Conservation (phyloP, 2,329 filamentous ascomycete species). For the Aureobasidium sp. region DNA sequence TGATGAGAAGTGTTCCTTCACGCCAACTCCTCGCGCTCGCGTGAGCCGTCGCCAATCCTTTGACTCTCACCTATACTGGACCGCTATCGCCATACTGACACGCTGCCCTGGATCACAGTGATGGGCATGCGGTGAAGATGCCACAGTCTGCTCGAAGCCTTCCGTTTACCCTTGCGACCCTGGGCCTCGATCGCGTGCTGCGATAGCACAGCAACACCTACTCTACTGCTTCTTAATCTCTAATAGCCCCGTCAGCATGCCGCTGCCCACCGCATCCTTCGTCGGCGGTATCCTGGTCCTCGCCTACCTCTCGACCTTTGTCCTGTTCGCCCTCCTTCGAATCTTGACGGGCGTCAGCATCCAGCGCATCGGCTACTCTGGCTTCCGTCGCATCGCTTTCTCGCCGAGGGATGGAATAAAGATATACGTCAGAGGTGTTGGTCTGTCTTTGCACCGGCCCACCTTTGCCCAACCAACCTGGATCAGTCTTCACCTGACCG, state of each 20-base stretch:
- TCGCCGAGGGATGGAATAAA: conserved; percentile 80
- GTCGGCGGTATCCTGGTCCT: conserved; percentile 77
- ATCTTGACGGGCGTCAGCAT: conserved; percentile 92
- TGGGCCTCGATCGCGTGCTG: background rate
- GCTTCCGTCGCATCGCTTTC: conserved; percentile 82
- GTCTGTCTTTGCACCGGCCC: conserved; percentile 79
- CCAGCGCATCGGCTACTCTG: conserved; percentile 87
- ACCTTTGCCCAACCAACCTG: conserved; percentile 97
- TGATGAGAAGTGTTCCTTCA: background rate
- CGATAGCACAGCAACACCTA: conserved; percentile 1
- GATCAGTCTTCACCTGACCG: conserved; percentile 81
- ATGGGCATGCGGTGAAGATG: conserved; percentile 3
- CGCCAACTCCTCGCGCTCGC: background rate
- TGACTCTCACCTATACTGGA: background rate
- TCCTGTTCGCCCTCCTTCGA: conserved; percentile 84
- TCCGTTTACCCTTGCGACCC: background rate
- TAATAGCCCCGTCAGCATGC: conserved; percentile 26
- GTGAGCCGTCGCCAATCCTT: conserved; percentile 1
- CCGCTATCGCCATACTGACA: background rate
- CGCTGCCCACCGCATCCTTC: conserved; percentile 51
- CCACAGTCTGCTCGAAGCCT: background rate
- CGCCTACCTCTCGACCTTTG: conserved; percentile 82
- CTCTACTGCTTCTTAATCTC: background rate
- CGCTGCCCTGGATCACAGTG: background rate
- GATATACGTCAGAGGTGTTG: conserved; percentile 81